phyloP scores from a whole-genome alignment of 495 filamentous ascomycete species.

The Neurospora sp. region DNA sequence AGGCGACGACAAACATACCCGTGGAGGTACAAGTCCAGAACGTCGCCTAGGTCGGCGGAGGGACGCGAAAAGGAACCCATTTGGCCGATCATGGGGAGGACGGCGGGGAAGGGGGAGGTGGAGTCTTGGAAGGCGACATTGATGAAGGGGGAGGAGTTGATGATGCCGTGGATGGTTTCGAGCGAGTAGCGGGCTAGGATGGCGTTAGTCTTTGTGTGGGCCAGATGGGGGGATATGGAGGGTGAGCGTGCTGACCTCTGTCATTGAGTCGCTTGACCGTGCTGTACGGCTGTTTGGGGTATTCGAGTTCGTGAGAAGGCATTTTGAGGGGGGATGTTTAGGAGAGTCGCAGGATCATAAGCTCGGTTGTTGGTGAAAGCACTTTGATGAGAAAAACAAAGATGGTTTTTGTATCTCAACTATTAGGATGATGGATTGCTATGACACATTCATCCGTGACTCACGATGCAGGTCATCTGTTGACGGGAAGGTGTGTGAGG shows the following conservation, averaged over 20 bases:
- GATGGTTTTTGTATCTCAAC: too few species aligned
- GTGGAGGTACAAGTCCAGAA: slow-evolving; percentile 76
- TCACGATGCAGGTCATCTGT: neutral
- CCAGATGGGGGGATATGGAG: too few species aligned
- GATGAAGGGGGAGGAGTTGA: slow-evolving; percentile 67
- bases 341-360: too few species aligned
- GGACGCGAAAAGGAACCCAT: slow-evolving; percentile 64
- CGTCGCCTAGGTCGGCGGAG: slow-evolving; percentile 51
- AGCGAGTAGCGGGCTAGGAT: slow-evolving; percentile 62
- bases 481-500: neutral
- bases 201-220: too few species aligned
- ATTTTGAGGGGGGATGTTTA: slow-evolving; percentile 20
- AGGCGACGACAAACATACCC: slow-evolving; percentile 24
- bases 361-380: too few species aligned
- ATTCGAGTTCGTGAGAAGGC: slow-evolving; percentile 45
- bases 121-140: slow-evolving; percentile 71
- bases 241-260: slow-evolving; percentile 32
- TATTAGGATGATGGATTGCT: neutral
- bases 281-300: slow-evolving; percentile 56
- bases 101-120: slow-evolving; percentile 59
- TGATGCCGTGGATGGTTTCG: slow-evolving; percentile 64
- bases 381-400: too few species aligned
- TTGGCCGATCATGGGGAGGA: slow-evolving; percentile 81
- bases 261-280: slow-evolving; percentile 63
- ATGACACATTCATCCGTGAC: neutral